Percentiles rank a stretch among this genome's conserved stretches.
These are phyloP conservation scores for Podila horticola DNA, from an alignment of 192 early-diverging fungal species.

Conservation along the genomic window DNA sequence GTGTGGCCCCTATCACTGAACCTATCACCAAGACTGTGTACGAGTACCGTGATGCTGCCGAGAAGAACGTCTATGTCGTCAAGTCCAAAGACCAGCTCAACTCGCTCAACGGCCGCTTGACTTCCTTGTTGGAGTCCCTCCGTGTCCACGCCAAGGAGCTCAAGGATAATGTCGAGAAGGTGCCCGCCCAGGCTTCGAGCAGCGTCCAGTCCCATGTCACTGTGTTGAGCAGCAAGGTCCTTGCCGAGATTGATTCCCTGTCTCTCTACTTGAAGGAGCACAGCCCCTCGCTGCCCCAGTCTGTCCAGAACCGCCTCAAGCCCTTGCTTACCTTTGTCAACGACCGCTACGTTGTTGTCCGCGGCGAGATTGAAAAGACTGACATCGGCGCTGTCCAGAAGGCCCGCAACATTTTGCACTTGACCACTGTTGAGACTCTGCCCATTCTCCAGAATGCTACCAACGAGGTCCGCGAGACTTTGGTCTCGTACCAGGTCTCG, in stretches of 20 bases:
- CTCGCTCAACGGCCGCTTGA: constrained; percentile 38
- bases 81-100: constrained; percentile 51
- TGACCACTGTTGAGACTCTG: constrained; percentile 62
- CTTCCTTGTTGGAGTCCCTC: constrained; percentile 28
- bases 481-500: constrained; percentile 40
- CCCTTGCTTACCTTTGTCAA: constrained; percentile 60
- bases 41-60: constrained; percentile 41
- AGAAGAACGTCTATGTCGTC: constrained; percentile 39
- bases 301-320: constrained; percentile 55
- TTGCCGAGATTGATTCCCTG: constrained; percentile 53
- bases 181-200: constrained; percentile 35
- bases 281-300: constrained; percentile 54
- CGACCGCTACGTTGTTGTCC: constrained; percentile 59
- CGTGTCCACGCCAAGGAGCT: constrained; percentile 48
- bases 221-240: constrained; percentile 9
- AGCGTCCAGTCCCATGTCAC: constrained; percentile 33
- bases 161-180: constrained; percentile 49
- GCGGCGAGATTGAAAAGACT: constrained; percentile 54
- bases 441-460: constrained; percentile 58
- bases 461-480: constrained; percentile 55
- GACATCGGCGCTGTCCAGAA: constrained; percentile 63
- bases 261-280: constrained; percentile 59
- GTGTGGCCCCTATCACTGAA: constrained; percentile 28
- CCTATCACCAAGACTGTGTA: constrained; percentile 21
- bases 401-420: constrained; percentile 61